Percentiles rank a stretch among this genome's conserved stretches.
These are phyloP conservation scores for Penicillium sp. DNA, from an alignment of 2,329 filamentous ascomycete species.

Conservation along the genomic window DNA sequence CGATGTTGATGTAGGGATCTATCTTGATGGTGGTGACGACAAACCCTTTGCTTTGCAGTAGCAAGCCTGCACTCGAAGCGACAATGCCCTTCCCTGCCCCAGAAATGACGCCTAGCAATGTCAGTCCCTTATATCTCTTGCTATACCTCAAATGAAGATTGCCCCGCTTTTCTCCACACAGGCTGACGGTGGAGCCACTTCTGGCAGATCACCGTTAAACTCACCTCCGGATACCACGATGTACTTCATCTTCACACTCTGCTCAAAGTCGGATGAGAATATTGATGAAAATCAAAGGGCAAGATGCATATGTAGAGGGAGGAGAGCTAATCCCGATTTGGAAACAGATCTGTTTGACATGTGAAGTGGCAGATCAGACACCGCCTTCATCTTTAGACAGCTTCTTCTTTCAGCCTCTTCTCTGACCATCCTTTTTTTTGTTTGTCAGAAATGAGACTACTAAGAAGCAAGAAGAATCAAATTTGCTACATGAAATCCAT, in stretches of 20 bases:
- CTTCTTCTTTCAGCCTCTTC: not conserved
- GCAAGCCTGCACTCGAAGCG: constrained; percentile 49
- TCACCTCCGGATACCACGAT: constrained; percentile 75
- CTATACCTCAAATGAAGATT: not conserved
- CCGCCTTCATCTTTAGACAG: not conserved
- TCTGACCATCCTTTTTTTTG: not conserved
- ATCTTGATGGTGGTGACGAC: constrained; percentile 35
- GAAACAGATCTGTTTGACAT: not conserved
- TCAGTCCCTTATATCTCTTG: not conserved
- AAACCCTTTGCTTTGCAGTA: constrained; percentile 30
- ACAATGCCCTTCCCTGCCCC: constrained; percentile 63
- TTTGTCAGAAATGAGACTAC: not conserved
- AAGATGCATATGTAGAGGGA: not conserved
- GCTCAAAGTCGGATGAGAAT: too few species aligned
- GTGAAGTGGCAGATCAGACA: not conserved
- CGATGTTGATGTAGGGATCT: constrained; percentile 72
- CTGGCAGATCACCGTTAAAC: constrained; percentile 18
- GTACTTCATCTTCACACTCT: constrained; percentile 65
- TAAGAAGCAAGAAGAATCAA: not conserved
- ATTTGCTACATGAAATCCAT: too few species aligned
- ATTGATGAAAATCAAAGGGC: not conserved
- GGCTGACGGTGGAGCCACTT: not conserved
- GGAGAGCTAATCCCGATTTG: not conserved
- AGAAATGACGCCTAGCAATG: constrained; percentile 43
- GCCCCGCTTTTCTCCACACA: not conserved